Conservation (phyloP, 148 eudicot species). For the Amaranthus hypochondriacus region DNA sequence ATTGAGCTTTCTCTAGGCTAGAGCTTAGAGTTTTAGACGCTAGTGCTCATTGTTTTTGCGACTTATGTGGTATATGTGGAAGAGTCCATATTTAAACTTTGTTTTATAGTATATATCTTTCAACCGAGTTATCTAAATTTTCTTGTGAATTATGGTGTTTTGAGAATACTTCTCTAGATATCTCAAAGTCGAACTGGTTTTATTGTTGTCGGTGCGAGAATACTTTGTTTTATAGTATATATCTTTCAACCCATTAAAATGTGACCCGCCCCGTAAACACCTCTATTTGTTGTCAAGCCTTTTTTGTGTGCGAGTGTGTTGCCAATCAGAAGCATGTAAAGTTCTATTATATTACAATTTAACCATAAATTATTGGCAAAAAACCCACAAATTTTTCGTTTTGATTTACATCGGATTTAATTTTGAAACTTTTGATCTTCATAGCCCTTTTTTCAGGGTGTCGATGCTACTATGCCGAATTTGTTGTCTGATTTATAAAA, state of each 20-base stretch:
- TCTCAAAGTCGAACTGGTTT: background rate
- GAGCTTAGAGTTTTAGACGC: background rate
- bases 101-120: background rate
- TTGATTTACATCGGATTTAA: background rate
- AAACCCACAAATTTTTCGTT: background rate
- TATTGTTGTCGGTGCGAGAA: background rate
- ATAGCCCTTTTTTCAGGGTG: background rate
- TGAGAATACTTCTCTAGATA: background rate
- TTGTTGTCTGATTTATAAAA: conserved; percentile 5
- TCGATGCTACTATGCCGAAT: background rate
- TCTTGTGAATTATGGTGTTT: background rate
- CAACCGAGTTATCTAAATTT: background rate
- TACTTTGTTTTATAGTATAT: no score
- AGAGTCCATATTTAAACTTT: background rate
- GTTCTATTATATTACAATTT: background rate
- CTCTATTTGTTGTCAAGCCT: no score
- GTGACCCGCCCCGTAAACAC: no score
- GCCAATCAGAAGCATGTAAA: background rate
- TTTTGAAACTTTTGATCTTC: background rate
- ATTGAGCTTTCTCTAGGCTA: background rate
- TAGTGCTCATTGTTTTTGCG: background rate
- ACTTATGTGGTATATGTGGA: background rate
- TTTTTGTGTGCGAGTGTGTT: background rate
- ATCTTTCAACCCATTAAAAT: no score
- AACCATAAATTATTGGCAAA: background rate